These are phyloP conservation scores for Babesia microti DNA, from an alignment of 169 alveolate genomes.

Conservation along the genomic window DNA sequence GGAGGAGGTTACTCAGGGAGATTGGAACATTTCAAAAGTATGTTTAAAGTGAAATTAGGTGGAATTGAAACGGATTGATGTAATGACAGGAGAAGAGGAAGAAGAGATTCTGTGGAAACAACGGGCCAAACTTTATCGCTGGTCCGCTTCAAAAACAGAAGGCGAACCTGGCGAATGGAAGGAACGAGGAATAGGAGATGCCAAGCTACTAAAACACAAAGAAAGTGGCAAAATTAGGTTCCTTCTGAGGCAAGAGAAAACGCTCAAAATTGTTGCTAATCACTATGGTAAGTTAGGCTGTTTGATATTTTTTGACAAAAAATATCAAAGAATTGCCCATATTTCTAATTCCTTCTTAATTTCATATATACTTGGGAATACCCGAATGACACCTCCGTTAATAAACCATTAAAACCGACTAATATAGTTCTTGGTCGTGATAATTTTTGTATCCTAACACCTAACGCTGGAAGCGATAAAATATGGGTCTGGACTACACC, in stretches of 20 bases:
- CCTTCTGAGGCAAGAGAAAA: slow-evolving; percentile 89
- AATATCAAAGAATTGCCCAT: neutral
- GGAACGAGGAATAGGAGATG: slow-evolving; percentile 93
- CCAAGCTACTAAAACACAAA: slow-evolving; percentile 85
- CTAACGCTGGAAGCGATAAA: slow-evolving; percentile 91
- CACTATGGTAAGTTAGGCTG: slow-evolving; percentile 63
- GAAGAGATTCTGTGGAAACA: slow-evolving; percentile 87
- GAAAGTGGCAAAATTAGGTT: slow-evolving; percentile 80
- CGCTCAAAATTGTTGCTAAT: slow-evolving; percentile 89
- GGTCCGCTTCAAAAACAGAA: slow-evolving; percentile 60
- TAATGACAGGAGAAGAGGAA: slow-evolving; percentile 91
- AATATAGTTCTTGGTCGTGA: slow-evolving; percentile 14
- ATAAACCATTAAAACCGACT: neutral
- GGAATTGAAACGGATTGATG: slow-evolving; percentile 82
- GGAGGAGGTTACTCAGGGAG: slow-evolving; percentile 72
- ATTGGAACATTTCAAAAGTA: slow-evolving; percentile 75
- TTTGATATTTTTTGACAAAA: neutral
- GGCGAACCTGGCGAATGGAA: slow-evolving; percentile 87
- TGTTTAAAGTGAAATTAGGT: slow-evolving; percentile 45
- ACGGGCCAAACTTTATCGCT: slow-evolving; percentile 86
- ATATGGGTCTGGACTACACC: slow-evolving; percentile 90
- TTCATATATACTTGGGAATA: neutral
- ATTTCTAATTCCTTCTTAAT: neutral
- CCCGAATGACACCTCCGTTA: neutral
- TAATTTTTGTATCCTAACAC: slow-evolving; percentile 81